These are phyloP conservation scores for Talaromyces thailandensis DNA, from an alignment of 495 filamentous ascomycete species.

Conservation along the genomic window DNA sequence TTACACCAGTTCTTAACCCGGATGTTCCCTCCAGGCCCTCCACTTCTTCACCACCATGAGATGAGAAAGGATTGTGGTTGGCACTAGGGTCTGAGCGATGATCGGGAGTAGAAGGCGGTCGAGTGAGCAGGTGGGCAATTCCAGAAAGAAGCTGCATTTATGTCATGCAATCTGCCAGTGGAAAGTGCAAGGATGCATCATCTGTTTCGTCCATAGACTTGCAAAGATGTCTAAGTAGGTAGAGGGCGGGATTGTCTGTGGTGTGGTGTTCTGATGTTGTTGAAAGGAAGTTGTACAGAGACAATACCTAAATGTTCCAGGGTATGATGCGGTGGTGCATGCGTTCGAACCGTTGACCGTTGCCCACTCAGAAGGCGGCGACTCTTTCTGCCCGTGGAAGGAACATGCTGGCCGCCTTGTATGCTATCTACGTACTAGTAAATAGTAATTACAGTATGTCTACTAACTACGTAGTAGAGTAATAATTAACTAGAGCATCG, in stretches of 20 bases:
- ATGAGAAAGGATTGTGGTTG: not conserved
- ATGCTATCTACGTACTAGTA: too few species aligned
- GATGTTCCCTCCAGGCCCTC: not conserved
- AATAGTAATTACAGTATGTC: too few species aligned
- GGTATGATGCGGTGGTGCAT: not conserved
- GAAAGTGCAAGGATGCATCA: not conserved
- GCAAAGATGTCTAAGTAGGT: not conserved
- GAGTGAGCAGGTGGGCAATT: not conserved
- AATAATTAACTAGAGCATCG: too few species aligned
- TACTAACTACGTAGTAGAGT: too few species aligned
- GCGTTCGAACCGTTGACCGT: not conserved
- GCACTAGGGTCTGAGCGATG: not conserved
- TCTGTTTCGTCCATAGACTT: not conserved
- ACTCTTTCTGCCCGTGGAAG: not conserved
- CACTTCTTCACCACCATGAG: constrained; percentile 1
- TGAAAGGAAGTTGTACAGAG: not conserved
- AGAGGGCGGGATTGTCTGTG: not conserved
- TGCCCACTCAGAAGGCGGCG: not conserved
- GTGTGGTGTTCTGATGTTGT: not conserved
- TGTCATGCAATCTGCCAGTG: constrained; percentile 2
- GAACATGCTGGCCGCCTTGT: not conserved
- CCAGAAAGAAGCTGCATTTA: constrained; percentile 3
- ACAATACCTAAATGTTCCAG: not conserved
- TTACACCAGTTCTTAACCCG: not conserved
- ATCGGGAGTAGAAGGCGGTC: not conserved